Base-by-base conservation (phyloP, 1,284 basidiomycete species). In the Tilletia caries region DNA sequence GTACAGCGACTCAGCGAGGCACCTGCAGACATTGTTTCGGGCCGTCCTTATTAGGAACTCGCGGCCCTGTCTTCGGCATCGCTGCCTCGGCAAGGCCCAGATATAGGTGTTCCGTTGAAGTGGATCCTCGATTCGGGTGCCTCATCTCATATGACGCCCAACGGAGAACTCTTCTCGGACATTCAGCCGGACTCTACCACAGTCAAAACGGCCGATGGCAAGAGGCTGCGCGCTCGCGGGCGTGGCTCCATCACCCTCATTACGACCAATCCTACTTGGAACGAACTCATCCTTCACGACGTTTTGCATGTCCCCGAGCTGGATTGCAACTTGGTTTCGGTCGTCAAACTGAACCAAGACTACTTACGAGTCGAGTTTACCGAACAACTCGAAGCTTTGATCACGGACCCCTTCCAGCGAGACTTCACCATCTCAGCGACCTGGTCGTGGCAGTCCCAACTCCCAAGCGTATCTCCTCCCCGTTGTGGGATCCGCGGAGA, bases 71-170 rank as follows among this genome's bases (percentile, higher is more conserved):
- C 6, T 41, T 41, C 37, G 37, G 37, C 37, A 41, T 13, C 37
- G 6, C 37, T 13, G 37, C 37, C 37, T 13, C 13, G 6, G 13
- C 37, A 41, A 13, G 37, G 37, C 37, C 37, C 13, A 41, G 6
- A 41, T 41, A n/a, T n/a, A n/a, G n/a, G n/a, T n/a, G n/a, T 23
- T 5, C 12, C n/a, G 6, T 5, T 8, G 54, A 15, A 32, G 8
- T 58, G 54, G 54, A 58, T 58, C 27, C 15, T 58, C 18, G 54
- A 58, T 20, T 58, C 54, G 15, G 54, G 54, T 13, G 54, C 54
- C 8, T 29, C 18, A 6, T 58, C 54, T 4, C 54, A 58, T 25
- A 50, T 50, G 46, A 50, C 46, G 3, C 20, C 46, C 46, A 50
- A 50, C 23, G 20, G 5, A 6, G 3, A 3, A 3, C 3, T 8